A percentile compares a stretch with the other conserved stretches of the same genome.
phyloP scores from a whole-genome alignment of 2,329 filamentous ascomycete species.

The Exophiala oligosperma region DNA sequence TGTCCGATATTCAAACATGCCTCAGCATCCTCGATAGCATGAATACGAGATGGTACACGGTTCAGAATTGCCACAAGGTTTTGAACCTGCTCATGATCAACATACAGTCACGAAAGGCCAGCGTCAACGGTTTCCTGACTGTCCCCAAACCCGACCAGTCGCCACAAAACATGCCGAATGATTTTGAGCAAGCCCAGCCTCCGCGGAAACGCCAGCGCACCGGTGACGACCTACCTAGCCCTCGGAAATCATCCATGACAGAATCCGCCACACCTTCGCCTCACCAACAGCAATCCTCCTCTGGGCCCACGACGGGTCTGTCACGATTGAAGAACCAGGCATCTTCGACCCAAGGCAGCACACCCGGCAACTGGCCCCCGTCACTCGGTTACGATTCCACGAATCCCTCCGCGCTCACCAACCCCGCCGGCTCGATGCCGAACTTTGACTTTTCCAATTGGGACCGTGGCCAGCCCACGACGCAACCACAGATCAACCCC shows the following conservation, averaged over 20 bases:
- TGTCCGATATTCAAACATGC: conserved; percentile 39
- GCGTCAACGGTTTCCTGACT: conserved; percentile 24
- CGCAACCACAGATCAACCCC: conserved; percentile 18
- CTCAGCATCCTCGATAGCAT: conserved; percentile 36
- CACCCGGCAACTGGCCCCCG: conserved; percentile 17
- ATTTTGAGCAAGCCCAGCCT: conserved; percentile 32
- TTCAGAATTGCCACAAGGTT: conserved; percentile 40
- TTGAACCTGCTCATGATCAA: conserved; percentile 36
- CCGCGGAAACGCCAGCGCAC: conserved; percentile 30
- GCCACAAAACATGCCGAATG: conserved; percentile 13
- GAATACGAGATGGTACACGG: conserved; percentile 42
- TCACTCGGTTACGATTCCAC: conserved; percentile 17
- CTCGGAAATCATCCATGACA: conserved; percentile 20
- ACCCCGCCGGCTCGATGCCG: conserved; percentile 4
- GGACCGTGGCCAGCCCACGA: conserved; percentile 25
- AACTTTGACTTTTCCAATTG: conserved; percentile 24
- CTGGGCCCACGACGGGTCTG: background rate
- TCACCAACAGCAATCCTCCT: conserved; percentile 10
- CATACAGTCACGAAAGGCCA: conserved; percentile 32
- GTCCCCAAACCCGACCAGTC: conserved; percentile 23
- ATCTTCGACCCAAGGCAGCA: conserved; percentile 16
- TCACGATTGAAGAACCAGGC: conserved; percentile 5
- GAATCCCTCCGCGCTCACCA: conserved; percentile 16
- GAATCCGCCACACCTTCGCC: conserved; percentile 18
- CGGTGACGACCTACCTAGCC: conserved; percentile 14